Conservation (phyloP, 768 basidiomycete species). For the Amanita brunnescens region DNA sequence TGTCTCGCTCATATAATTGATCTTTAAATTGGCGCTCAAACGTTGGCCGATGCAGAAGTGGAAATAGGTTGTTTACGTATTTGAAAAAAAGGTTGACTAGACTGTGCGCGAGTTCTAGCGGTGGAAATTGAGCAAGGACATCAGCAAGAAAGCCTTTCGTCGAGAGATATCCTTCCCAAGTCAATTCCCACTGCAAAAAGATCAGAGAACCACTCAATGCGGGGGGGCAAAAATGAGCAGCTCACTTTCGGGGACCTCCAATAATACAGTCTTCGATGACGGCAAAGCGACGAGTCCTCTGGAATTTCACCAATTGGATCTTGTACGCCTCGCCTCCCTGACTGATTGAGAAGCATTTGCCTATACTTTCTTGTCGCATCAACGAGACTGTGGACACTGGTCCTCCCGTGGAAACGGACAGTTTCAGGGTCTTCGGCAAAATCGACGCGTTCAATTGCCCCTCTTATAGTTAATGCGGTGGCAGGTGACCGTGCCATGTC, state of each 20-base stretch:
- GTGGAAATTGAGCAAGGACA: too few relatives aligned
- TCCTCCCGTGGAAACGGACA: constrained; percentile 55
- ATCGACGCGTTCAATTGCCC: constrained; percentile 21
- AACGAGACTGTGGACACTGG: constrained; percentile 47
- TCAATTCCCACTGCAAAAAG: constrained; percentile 45
- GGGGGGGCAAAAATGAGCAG: constrained; percentile 6
- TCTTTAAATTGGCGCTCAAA: constrained; percentile 51
- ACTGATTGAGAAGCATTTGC: constrained; percentile 38
- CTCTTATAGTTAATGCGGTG: constrained; percentile 25
- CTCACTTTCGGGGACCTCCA: constrained; percentile 54
- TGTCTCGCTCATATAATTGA: constrained; percentile 41
- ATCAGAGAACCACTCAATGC: neutral
- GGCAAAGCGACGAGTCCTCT: neutral
- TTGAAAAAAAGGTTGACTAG: constrained; percentile 67
- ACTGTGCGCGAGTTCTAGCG: constrained; percentile 38
- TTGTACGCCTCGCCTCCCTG: constrained; percentile 10
- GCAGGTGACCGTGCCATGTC: constrained; percentile 25
- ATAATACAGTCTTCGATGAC: constrained; percentile 33
- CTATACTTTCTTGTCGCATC: constrained; percentile 45
- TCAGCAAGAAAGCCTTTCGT: too few relatives aligned
- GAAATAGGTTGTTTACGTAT: constrained; percentile 48
- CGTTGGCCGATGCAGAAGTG: constrained; percentile 63
- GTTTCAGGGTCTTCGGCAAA: constrained; percentile 26
- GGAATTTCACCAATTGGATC: neutral
- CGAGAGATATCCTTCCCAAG: constrained; percentile 33